Conservation (phyloP, 164 flowering plant species). For the Echeveria elegans region DNA sequence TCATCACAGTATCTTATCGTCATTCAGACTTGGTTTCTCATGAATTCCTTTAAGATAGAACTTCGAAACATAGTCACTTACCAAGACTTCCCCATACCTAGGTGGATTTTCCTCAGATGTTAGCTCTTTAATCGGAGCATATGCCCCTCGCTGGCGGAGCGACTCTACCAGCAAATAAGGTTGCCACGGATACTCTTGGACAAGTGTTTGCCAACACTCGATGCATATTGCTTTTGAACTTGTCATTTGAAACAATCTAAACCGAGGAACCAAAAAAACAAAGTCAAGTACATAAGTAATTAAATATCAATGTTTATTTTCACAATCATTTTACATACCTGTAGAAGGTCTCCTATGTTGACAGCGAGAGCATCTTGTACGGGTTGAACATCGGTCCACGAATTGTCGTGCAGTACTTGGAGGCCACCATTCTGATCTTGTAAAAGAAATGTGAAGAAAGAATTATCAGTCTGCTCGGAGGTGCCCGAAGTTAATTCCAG, state of each 20-base stretch:
- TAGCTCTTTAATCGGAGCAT: neutral
- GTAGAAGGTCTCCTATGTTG: conserved; percentile 11
- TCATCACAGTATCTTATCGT: neutral
- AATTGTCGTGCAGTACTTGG: conserved; percentile 4
- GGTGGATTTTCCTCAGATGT: conserved; percentile 4
- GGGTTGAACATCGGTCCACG: conserved; percentile 10
- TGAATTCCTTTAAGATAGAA: neutral
- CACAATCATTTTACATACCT: neutral
- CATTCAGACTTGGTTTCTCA: conserved; percentile 3
- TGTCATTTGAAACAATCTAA: neutral
- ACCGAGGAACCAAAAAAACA: neutral
- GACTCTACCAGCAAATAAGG: neutral
- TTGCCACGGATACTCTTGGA: neutral
- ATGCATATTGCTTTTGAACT: conserved; percentile 2
- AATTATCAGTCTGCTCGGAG: conserved; percentile 7
- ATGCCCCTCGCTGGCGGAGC: neutral
- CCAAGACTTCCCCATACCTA: neutral
- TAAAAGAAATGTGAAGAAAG: conserved; percentile 11
- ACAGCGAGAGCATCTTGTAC: neutral
- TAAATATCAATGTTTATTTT: neutral
- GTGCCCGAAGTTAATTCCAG: conserved; percentile 8
- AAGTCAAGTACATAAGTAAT: neutral
- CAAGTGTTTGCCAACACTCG: neutral
- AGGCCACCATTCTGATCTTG: conserved; percentile 12
- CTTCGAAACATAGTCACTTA: neutral